Base-by-base conservation (phyloP, 2,329 filamentous ascomycete species). In the Xenoacremonium recifei region DNA sequence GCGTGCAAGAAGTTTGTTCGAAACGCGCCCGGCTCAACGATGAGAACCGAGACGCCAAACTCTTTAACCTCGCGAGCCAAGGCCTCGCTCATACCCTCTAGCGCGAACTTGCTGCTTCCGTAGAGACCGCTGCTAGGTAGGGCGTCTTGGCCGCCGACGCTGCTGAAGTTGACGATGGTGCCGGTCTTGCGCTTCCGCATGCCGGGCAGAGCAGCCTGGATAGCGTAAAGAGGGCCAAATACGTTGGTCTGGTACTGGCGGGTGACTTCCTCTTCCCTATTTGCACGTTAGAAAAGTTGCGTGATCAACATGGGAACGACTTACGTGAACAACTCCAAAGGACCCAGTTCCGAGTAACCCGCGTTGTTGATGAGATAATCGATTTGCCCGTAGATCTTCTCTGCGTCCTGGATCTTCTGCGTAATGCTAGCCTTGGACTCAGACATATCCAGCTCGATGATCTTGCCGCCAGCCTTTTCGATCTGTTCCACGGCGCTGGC, bases 361-460 rank as follows among this genome's bases (percentile, higher is more conserved):
- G 76, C 75, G 43, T 75, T 75, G 49, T 79, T 79, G 31, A 79
- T 67, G 4, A 80, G 58, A 4, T 76, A 64, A 33, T 80, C 76
- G 29, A 80, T 67, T 2, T 37, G 29, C 7, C 58, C 57, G 23
- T 53, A 55, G 37, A 11, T 50, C 47, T 21, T 65, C 60, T 21
- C 54, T 5, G 53, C 58, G 6, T 48, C 48, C 11, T 52, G 43
- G 3, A 62, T 37, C 23, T 55, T 57, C 30, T 44, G 34, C 15
- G 40, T 44, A 37, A 59, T 62, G 34, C 37, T 53, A 7, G 46
- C 47, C 21, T 55, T 51, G 5, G 51, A 45, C 34, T 58, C 56
- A 1, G 56, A 53, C 40, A 54, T 47, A 30, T 64, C 61, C n/a
- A 65, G 36, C 18, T 59, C 52, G 17, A 64, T 34, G 17, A 64